Evolutionary conservation across 2,329 filamentous ascomycete species (phyloP), one percentile per base, ranked within the genome.

Genomic region (Orbilia quercus): DNA sequence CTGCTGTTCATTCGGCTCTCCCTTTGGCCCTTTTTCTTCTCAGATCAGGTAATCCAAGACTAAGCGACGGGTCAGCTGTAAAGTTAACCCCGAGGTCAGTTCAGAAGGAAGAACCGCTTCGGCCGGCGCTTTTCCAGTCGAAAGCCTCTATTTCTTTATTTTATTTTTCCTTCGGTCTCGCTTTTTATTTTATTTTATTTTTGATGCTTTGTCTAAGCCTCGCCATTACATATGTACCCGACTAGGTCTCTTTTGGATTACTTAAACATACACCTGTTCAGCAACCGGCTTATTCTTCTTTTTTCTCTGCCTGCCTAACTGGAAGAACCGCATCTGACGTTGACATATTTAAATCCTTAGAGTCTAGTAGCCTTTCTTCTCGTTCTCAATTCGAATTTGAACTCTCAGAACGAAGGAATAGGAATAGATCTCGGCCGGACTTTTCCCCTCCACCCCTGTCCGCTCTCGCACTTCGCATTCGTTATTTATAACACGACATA

Each of bases 281-380:
- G 25, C 9, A 2, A 22, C 23, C 18, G 23, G 16, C 51, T 45
- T 38, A 38, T 23, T 23, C 28, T 51, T 34, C 25, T 36, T 36
- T 36, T 54, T 54, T 54, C 7, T 38, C 48, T 63, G 42, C 51
- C 66, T 65, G 50, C 51, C 62, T 57, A 64, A 54, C 38, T 47
- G 14, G 31, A 51, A 47, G 31, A n/a, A 44, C 51, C 47, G 40
- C 58, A 58, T 62, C 57, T 71, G 55, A 63, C 65, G 65, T 63
- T 71, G 57, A 62, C 51, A 71, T 71, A 71, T 71, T 63, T 63
- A 69, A 60, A 16, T 18, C 12, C 2, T 63, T 63, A 69, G 54
- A 16, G n/a, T 5, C 2, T 45, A 51, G 16, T 22, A 55, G n/a
- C 14, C 40, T n/a, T 18, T 9, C 9, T 31, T 31, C 28, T 31